Evolutionary conservation across 1,284 basidiomycete species (phyloP), one percentile per base, ranked within the genome.

Genomic region (Microbotryum silenes-acaulis): DNA sequence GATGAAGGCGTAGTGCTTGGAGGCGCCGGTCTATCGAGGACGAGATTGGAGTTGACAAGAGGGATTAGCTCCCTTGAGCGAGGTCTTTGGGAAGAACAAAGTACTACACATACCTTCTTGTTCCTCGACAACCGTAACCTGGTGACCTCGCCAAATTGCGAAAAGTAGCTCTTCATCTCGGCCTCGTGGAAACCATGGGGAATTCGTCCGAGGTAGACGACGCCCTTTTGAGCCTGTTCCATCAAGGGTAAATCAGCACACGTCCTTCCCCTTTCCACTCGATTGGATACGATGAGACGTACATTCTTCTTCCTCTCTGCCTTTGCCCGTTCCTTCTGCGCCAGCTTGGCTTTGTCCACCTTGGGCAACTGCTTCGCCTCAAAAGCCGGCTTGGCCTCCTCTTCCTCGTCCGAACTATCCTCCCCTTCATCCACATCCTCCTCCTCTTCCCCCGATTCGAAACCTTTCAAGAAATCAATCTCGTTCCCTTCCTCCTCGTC

Each of bases 121-220:
- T 96, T 98, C 59, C 96, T 83, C 5, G 92, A 94, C 21, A 98
- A 77, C 21, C 96, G 84, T 49, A 97, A 75, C 47, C 94, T 86
- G 4, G 88, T 87, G 50, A 99, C 85, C 53, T 87, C 83, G 21
- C 96, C 96, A 70, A 98, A 99, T 75, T 99, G 96, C 33, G 85
- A 81, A 73, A 99, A 96, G 78, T 98, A 98, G 12, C 84, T 83
- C 65, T 84, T 85, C 77, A 98, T 85, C 77, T 97, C 87, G 60
- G 89, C 87, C 77, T 99, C 96, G 77, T 91, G 94, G 78, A 98
- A 98, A 23, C 93, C 94, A 71, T 97, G 91, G 1, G 96, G 96
- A 66, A 99, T 82, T 65, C 91, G 85, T 18, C 91, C 87, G 57
- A 99, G 81, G 79, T 85, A 94, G 31, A 98, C 75, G 0, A 94